Conservation (phyloP, 257 asterid genomes). For the Penstemon barbatus region DNA sequence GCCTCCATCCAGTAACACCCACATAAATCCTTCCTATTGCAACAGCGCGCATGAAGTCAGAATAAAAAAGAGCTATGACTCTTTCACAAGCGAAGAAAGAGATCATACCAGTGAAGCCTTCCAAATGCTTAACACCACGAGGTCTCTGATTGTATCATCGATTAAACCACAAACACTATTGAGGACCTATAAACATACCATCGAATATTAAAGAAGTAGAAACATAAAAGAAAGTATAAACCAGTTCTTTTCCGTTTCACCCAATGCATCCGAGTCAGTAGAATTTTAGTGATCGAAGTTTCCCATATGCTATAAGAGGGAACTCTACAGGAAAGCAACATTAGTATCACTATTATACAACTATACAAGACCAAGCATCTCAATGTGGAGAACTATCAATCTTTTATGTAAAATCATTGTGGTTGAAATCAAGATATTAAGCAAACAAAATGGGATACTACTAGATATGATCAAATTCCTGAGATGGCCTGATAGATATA, state of each 20-base stretch:
- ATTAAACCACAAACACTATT: slow-evolving; percentile 69
- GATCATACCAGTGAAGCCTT: slow-evolving; percentile 73
- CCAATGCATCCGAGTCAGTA: not conserved
- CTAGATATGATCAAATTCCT: not conserved
- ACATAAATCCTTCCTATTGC: slow-evolving; percentile 84
- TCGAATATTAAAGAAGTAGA: slow-evolving; percentile 23
- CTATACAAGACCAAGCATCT: slow-evolving; percentile 6
- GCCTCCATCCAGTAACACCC: slow-evolving; percentile 97
- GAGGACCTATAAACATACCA: slow-evolving; percentile 64
- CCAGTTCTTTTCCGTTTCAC: not conserved
- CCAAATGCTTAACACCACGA: slow-evolving; percentile 75
- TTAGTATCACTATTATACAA: not conserved
- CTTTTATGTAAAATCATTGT: not conserved
- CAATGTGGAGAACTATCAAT: slow-evolving; percentile 11
- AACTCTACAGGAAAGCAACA: slow-evolving; percentile 1
- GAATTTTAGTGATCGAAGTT: not conserved
- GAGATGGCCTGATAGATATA: not conserved
- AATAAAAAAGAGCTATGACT: slow-evolving; percentile 12
- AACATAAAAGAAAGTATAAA: not conserved
- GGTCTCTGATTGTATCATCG: slow-evolving; percentile 79
- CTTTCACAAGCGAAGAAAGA: slow-evolving; percentile 22
- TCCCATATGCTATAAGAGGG: slow-evolving; percentile 19
- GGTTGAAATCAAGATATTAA: slow-evolving; percentile 10
- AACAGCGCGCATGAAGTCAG: slow-evolving; percentile 34
- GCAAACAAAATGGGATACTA: slow-evolving; percentile 15